Evolutionary conservation across 371 early-diverging fungal species (phyloP), one percentile per base, ranked within the genome.

Genomic region (Apophysomyces trapeziformis): DNA sequence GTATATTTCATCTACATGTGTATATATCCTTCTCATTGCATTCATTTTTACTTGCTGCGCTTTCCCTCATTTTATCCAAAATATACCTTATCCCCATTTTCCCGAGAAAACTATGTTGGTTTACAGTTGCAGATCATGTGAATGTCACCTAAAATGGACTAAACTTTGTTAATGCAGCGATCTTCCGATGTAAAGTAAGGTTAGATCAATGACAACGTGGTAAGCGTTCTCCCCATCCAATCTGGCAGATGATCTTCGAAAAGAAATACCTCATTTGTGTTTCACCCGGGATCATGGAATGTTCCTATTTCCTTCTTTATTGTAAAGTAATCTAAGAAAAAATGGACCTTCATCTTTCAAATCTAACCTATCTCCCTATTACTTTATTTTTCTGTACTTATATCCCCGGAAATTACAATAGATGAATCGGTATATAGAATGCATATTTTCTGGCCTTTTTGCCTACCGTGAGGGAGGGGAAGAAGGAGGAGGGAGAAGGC

Each of bases 1-100:
- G 63, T 63, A 63, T 63, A 63, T 54, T 50, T 54, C 50, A 63
- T 63, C 37, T 62, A 41, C 58, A 64, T 57, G 57, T 64, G 64
- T 64, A 57, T 64, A 64, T 57, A 64, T 64, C 39, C 44, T 60
- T 60, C 39, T 39, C 60, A 60, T 43, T 60, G 60, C 60, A 60
- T 50, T 50, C 54, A 50, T 50, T 50, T 50, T 50, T 50, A 50
- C 54, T 50, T 50, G 54, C 54, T 50, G 54, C 54, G 21, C 54
- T 50, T 50, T 50, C 54, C 54, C 18, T 50, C 54, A 50, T 50
- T 50, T 50, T 50, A 50, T 50, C 54, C 21, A 50, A 50, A 50
- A 50, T 50, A 50, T 50, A 50, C 54, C 16, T 50, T 50, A 50
- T 50, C 54, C 54, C n/a, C 32, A 26, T 26, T 26, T 21, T 18